These are phyloP conservation scores for Mycena latifolia DNA, from an alignment of 768 basidiomycete species.

Conservation along the genomic window DNA sequence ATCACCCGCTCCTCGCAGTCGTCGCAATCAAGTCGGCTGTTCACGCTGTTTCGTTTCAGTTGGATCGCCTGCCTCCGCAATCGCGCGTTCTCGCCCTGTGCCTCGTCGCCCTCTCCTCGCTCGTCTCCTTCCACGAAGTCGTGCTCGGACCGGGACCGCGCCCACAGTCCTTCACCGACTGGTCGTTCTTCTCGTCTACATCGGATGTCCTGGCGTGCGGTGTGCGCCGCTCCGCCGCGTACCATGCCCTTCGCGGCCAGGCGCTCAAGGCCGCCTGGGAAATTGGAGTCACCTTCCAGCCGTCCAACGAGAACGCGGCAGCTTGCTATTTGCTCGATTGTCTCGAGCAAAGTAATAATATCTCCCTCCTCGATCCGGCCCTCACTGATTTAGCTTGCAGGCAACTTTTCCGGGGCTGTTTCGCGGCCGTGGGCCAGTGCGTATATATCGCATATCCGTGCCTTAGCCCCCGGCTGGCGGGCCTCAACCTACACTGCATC, in stretches of 20 bases:
- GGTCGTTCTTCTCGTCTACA: not conserved
- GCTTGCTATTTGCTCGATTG: constrained; percentile 27
- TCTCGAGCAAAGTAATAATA: constrained; percentile 6
- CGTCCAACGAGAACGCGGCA: constrained; percentile 20
- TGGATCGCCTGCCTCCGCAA: constrained; percentile 20
- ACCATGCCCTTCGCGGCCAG: not conserved
- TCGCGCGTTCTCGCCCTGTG: constrained; percentile 25
- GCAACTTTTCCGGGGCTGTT: not conserved
- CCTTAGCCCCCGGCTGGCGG: constrained; percentile 11
- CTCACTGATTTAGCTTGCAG: not conserved
- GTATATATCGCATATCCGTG: constrained; percentile 22
- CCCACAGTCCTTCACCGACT: constrained; percentile 16
- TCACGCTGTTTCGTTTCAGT: not conserved
- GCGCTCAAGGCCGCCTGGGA: constrained; percentile 28
- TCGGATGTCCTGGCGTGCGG: constrained; percentile 12
- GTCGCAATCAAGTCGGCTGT: not conserved
- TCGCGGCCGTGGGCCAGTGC: constrained; percentile 22
- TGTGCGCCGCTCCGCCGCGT: constrained; percentile 5
- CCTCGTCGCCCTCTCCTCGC: constrained; percentile 14
- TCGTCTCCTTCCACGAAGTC: constrained; percentile 12
- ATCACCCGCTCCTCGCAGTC: constrained; percentile 3
- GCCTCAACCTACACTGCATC: not conserved
- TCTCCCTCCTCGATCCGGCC: not conserved
- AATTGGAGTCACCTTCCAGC: constrained; percentile 11
- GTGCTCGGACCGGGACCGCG: constrained; percentile 17